Percentiles rank a stretch among this genome's conserved stretches.
phyloP scores from a whole-genome alignment of 108 stramenopile genomes.

The Cylindrotheca fusiformis region DNA sequence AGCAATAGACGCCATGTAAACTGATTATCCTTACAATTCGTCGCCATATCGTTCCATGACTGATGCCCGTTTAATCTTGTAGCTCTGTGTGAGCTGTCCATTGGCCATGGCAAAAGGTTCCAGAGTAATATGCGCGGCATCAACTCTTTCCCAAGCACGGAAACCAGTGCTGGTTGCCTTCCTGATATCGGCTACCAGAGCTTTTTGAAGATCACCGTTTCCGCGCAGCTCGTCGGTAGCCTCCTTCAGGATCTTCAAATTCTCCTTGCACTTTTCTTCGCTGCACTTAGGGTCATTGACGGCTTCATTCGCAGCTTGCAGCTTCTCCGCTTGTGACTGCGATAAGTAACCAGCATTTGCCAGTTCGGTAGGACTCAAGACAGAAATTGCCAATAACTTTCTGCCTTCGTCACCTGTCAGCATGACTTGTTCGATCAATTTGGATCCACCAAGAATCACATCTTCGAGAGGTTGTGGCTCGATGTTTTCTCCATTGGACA shows the following conservation, averaged over 20 bases:
- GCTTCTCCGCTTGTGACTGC: conserved; percentile 30
- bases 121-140: conserved; percentile 68
- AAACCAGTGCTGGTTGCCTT: conserved; percentile 54
- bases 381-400: conserved; percentile 72
- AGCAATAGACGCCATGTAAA: too few species aligned
- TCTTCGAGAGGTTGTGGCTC: conserved; percentile 80
- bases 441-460: conserved; percentile 63
- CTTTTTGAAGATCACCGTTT: conserved; percentile 42
- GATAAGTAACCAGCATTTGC: conserved; percentile 59
- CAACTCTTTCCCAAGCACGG: conserved; percentile 82
- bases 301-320: conserved; percentile 55
- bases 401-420: conserved; percentile 89
- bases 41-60: conserved; percentile 71
- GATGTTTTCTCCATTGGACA: conserved; percentile 91
- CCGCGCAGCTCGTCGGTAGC: conserved; percentile 55
- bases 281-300: conserved; percentile 77
- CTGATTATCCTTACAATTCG: conserved; percentile 39
- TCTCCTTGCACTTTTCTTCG: conserved; percentile 55
- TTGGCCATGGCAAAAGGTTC: conserved; percentile 96
- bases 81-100: conserved; percentile 92
- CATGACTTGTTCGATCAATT: conserved; percentile 92
- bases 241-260: conserved; percentile 46
- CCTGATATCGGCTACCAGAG: conserved; percentile 49
- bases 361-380: conserved; percentile 73
- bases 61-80: conserved; percentile 90